phyloP scores from a whole-genome alignment of 306 rosid species.

The Pterocarpus santalinus region DNA sequence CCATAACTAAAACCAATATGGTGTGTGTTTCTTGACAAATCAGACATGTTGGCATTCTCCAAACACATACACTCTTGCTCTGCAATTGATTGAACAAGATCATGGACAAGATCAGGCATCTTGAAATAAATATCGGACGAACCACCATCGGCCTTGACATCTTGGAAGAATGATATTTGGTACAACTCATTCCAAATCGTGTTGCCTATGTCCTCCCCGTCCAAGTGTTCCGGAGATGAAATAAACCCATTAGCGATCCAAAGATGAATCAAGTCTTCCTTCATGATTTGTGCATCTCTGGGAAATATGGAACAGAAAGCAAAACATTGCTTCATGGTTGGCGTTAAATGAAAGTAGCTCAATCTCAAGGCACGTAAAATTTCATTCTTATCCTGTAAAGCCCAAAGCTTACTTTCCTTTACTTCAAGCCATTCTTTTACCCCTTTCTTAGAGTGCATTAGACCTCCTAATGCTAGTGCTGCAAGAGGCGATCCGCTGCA shows the following conservation, averaged over 20 bases:
- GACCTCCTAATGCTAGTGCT: no score
- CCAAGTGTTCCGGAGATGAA: neutral
- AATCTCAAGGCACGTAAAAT: no score
- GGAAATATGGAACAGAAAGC: slow-evolving; percentile 1
- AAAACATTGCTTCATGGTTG: neutral
- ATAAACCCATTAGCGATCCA: neutral
- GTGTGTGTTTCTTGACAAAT: neutral
- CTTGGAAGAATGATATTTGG: neutral
- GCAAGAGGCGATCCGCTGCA: no score
- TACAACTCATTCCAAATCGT: neutral
- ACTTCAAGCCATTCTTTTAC: no score
- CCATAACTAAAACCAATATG: neutral
- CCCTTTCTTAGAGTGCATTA: no score
- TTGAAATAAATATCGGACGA: neutral
- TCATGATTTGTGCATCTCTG: neutral
- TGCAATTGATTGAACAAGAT: slow-evolving; percentile 10
- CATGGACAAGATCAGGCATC: slow-evolving; percentile 30
- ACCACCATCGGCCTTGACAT: neutral
- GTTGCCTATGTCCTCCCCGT: neutral
- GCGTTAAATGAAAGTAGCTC: no score
- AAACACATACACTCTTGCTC: neutral
- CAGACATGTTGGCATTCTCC: neutral
- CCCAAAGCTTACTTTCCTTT: no score
- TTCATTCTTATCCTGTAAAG: no score
- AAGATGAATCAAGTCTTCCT: neutral